phyloP scores from a whole-genome alignment of 352 stramenopile genomes.

The Phytophthora megakarya region DNA sequence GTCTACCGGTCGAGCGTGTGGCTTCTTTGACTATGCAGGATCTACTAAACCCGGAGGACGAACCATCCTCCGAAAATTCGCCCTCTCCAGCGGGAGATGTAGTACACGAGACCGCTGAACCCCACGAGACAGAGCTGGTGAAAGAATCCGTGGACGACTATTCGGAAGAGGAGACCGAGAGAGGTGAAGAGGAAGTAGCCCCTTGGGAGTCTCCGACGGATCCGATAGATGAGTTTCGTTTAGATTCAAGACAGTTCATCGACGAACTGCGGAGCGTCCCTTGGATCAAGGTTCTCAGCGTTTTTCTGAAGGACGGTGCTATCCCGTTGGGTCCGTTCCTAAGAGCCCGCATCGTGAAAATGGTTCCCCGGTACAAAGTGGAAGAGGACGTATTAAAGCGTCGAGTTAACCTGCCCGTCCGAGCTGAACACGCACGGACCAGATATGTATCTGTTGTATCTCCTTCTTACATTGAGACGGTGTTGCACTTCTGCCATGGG shows the following conservation, averaged over 20 bases:
- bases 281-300: slow-evolving; percentile 10
- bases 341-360: not conserved
- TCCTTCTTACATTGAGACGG: slow-evolving; percentile 5
- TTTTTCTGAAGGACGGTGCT: slow-evolving; percentile 2
- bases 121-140: too few species aligned
- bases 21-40: not conserved
- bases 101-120: too few species aligned
- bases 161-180: too few species aligned
- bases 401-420: not conserved
- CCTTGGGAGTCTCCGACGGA: too few species aligned
- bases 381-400: slow-evolving; percentile 4
- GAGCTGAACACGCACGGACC: not conserved
- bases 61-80: too few species aligned
- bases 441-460: slow-evolving; percentile 9
- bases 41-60: slow-evolving; percentile 1
- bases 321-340: slow-evolving; percentile 10
- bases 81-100: too few species aligned
- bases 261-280: not conserved
- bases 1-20: not conserved
- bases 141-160: too few species aligned
- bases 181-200: too few species aligned
- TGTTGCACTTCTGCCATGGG: slow-evolving; percentile 13
- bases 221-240: not conserved
- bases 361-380: not conserved
- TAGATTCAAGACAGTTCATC: not conserved